phyloP scores from a whole-genome alignment of 768 basidiomycete species.

The Calvatia gigantea region DNA sequence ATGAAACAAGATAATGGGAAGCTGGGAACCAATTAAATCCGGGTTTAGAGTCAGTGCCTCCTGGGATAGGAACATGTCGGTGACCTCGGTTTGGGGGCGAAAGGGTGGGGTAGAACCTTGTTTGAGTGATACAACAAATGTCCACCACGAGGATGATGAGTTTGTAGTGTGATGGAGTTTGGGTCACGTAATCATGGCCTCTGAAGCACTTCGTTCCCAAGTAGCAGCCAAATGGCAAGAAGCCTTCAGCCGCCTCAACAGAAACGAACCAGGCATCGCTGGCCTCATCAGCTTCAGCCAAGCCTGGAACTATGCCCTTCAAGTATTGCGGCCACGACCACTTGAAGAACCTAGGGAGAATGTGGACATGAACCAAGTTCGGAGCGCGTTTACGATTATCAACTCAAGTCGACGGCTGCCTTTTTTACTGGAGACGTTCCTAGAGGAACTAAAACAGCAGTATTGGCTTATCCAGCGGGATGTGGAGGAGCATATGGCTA shows the following conservation, averaged over 20 bases:
- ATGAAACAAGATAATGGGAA: no score
- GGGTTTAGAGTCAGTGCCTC: no score
- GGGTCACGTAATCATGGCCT: conserved; percentile 40
- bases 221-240: conserved; percentile 72
- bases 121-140: no score
- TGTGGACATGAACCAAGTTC: conserved; percentile 35
- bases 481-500: conserved; percentile 50
- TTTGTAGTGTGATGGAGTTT: no score
- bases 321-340: conserved; percentile 46
- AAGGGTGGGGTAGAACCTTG: no score
- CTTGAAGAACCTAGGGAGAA: neutral
- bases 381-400: conserved; percentile 55
- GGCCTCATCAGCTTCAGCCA: conserved; percentile 66
- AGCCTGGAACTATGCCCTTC: conserved; percentile 59
- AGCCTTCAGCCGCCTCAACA: conserved; percentile 61
- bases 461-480: conserved; percentile 61
- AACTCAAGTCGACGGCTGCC: conserved; percentile 58
- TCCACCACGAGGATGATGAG: no score
- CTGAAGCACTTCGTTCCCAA: conserved; percentile 59
- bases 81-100: no score
- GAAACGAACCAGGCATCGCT: conserved; percentile 53
- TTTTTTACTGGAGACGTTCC: conserved; percentile 64
- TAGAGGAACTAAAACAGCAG: conserved; percentile 62
- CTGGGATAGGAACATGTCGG: no score
- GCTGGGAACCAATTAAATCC: no score